Conservation (phyloP, 192 early-diverging fungal species). For the Funneliformis geosporum region DNA sequence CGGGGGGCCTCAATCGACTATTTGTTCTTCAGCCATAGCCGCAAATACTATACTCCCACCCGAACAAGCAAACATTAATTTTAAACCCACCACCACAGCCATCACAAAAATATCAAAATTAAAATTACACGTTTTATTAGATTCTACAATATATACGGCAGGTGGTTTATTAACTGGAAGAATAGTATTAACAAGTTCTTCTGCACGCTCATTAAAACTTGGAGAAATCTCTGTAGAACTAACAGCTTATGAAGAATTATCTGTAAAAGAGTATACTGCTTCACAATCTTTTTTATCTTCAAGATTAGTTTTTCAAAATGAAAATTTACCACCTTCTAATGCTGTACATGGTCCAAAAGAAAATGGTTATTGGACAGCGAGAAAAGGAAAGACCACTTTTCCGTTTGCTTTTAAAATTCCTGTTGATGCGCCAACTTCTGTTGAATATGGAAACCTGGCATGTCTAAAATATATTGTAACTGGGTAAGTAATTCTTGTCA, state of each 20-base stretch:
- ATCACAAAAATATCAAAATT: constrained; percentile 61
- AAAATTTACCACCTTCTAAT: constrained; percentile 54
- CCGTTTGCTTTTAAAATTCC: constrained; percentile 65
- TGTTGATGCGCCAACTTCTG: constrained; percentile 59
- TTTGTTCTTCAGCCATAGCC: not conserved
- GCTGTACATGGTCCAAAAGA: constrained; percentile 58
- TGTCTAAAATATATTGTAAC: constrained; percentile 60
- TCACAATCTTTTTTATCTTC: constrained; percentile 56
- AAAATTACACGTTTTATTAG: constrained; percentile 57
- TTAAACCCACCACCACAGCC: constrained; percentile 55
- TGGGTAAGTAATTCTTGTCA: constrained; percentile 44
- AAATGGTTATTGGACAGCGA: constrained; percentile 57
- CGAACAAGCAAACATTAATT: constrained; percentile 44
- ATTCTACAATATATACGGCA: constrained; percentile 61
- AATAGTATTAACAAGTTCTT: constrained; percentile 51
- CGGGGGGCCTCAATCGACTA: not conserved
- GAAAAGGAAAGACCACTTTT: constrained; percentile 67
- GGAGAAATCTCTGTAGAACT: constrained; percentile 67
- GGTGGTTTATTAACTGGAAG: constrained; percentile 58
- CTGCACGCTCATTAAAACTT: constrained; percentile 50
- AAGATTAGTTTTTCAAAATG: constrained; percentile 58
- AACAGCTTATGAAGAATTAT: constrained; percentile 62
- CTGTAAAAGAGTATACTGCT: constrained; percentile 44
- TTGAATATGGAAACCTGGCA: constrained; percentile 51
- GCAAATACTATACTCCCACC: constrained; percentile 17